Conservation (phyloP, 495 filamentous ascomycete species). For the Aeminium ludgeri region DNA sequence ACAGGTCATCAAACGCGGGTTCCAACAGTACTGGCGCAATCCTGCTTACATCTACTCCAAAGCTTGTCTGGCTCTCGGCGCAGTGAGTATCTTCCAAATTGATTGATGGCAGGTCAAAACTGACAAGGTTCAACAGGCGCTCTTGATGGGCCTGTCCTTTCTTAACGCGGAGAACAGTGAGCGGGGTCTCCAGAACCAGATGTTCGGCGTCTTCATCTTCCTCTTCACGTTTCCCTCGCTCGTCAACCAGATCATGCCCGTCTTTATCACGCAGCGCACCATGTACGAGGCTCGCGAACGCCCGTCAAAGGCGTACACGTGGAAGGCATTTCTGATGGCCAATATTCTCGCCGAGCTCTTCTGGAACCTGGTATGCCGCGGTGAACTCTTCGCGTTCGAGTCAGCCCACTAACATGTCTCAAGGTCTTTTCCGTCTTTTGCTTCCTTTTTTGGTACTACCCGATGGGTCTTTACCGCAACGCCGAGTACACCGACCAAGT, state of each 20-base stretch:
- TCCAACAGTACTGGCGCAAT: constrained; percentile 25
- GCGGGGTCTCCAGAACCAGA: constrained; percentile 32
- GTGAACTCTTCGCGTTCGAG: no score
- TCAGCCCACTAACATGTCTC: constrained; percentile 34
- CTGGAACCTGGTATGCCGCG: no score
- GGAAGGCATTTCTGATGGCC: constrained; percentile 37
- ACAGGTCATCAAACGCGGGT: constrained; percentile 23
- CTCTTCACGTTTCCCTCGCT: constrained; percentile 34
- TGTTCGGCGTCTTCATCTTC: no score
- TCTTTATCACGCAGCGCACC: constrained; percentile 37
- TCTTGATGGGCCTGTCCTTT: constrained; percentile 42
- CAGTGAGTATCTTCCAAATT: no score
- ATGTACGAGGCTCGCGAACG: constrained; percentile 42
- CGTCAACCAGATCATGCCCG: constrained; percentile 37
- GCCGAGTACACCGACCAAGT: no score
- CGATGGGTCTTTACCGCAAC: no score
- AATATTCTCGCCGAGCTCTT: constrained; percentile 36
- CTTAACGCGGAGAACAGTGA: constrained; percentile 13
- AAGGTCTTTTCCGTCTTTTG: no score
- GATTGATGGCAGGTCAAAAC: no score
- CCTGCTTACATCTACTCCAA: no score
- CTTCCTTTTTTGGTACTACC: no score
- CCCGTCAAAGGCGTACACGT: constrained; percentile 39
- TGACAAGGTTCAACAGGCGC: no score
- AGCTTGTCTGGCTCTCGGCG: no score